Evolutionary conservation across 83 land plant species (phyloP).

Genomic region (Thuja plicata): DNA sequence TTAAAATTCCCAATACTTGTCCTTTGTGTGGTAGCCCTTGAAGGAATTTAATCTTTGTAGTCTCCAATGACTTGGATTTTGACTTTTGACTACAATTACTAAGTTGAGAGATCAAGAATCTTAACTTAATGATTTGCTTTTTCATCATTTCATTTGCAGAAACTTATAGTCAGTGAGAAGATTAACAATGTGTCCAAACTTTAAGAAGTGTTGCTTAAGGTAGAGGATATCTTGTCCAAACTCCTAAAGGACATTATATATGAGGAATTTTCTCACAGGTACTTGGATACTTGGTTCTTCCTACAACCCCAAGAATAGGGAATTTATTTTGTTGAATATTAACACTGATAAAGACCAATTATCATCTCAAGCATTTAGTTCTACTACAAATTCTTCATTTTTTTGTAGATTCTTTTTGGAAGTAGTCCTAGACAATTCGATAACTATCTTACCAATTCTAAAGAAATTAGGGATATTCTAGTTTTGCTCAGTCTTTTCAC

Average conservation of each 20-base stretch:
- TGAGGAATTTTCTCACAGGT: conserved; percentile 69
- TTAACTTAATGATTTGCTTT: not conserved
- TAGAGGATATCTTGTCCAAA: conserved; percentile 53
- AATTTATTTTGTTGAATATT: not conserved
- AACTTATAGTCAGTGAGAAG: conserved; percentile 74
- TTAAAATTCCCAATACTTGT: no score
- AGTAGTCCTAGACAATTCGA: no score
- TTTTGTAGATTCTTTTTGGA: not conserved
- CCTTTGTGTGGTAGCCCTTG: no score
- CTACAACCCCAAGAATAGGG: not conserved
- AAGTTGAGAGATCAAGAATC: not conserved
- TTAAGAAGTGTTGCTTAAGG: conserved; percentile 58
- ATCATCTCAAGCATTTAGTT: not conserved
- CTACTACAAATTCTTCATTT: not conserved
- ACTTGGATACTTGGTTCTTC: not conserved
- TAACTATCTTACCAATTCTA: no score
- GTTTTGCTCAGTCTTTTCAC: no score
- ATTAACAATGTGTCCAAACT: conserved; percentile 62
- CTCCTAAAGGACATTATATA: conserved; percentile 61
- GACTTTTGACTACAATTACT: not conserved
- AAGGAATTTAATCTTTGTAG: not conserved
- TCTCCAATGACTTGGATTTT: not conserved
- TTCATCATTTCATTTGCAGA: conserved; percentile 40
- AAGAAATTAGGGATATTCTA: no score
- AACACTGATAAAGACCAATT: not conserved